Evolutionary conservation across 805 yeast genomes (phyloP).

Genomic region (Dipodascopsis uninucleata): DNA sequence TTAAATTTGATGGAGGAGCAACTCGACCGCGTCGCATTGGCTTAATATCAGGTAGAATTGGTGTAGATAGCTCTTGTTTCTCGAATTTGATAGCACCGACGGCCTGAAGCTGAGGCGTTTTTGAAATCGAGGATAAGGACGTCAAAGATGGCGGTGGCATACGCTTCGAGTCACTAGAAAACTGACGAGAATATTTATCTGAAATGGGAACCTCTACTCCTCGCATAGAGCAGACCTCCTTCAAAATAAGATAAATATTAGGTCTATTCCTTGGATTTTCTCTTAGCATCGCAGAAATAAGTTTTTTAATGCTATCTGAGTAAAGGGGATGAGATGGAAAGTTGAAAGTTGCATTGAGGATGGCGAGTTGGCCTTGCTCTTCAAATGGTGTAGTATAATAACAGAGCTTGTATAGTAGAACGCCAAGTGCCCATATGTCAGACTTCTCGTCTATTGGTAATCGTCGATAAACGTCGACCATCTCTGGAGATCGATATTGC

Average conservation of each 20-base stretch:
- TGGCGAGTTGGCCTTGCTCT: constrained; percentile 74
- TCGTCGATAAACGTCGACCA: constrained; percentile 83
- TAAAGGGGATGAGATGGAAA: constrained; percentile 68
- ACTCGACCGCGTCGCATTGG: constrained; percentile 28
- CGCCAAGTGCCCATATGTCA: constrained; percentile 96
- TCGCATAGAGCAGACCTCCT: constrained; percentile 58
- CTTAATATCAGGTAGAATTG: constrained; percentile 18
- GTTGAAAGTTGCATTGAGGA: constrained; percentile 74
- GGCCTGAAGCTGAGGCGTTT: background rate
- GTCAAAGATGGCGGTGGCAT: constrained; percentile 20
- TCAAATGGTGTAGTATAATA: constrained; percentile 96
- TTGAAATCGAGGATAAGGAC: no score
- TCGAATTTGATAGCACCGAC: constrained; percentile 13
- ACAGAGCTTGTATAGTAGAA: constrained; percentile 82
- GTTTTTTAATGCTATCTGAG: constrained; percentile 66
- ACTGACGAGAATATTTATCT: constrained; percentile 14
- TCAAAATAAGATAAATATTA: constrained; percentile 73
- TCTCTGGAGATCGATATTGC: constrained; percentile 92
- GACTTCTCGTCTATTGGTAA: constrained; percentile 85
- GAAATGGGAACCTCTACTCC: constrained; percentile 51
- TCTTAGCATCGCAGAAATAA: constrained; percentile 74
- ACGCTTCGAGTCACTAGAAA: background rate
- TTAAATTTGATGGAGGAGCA: constrained; percentile 18
- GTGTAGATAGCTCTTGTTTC: background rate
- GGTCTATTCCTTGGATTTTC: constrained; percentile 83